phyloP scores from a whole-genome alignment of 441 rosid genomes.

The Pelargonium australe region DNA sequence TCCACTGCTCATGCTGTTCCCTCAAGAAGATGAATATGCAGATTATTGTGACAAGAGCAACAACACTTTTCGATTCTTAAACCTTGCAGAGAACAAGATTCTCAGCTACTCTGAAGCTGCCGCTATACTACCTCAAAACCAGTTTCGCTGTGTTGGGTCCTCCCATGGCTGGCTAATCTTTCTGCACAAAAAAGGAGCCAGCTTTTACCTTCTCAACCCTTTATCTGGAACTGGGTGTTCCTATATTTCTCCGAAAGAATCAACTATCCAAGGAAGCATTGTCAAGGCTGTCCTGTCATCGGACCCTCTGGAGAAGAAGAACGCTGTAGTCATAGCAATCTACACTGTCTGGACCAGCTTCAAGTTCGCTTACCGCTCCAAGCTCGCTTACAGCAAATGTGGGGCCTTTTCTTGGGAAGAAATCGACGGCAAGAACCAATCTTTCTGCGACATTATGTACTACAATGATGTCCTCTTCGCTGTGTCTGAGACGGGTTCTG shows the following conservation, averaged over 20 bases:
- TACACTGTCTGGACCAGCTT: not conserved
- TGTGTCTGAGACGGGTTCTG: not conserved
- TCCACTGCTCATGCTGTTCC: not conserved
- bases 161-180: not conserved
- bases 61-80: not conserved
- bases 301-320: not conserved
- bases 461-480: not conserved
- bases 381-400: not conserved
- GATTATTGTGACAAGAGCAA: not conserved
- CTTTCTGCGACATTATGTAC: not conserved
- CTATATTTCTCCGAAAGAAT: not conserved
- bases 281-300: not conserved
- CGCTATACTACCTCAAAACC: not conserved
- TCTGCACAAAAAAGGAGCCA: not conserved
- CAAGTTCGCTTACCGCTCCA: not conserved
- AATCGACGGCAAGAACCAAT: not conserved
- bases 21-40: not conserved
- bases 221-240: not conserved
- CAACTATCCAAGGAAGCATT: not conserved
- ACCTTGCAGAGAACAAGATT: not conserved
- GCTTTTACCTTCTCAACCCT: not conserved
- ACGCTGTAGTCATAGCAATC: not conserved
- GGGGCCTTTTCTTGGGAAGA: not conserved
- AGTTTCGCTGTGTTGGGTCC: not conserved
- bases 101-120: not conserved